These are phyloP conservation scores for Laguncularia racemosa DNA, from an alignment of 345 rosid genomes.

Conservation along the genomic window DNA sequence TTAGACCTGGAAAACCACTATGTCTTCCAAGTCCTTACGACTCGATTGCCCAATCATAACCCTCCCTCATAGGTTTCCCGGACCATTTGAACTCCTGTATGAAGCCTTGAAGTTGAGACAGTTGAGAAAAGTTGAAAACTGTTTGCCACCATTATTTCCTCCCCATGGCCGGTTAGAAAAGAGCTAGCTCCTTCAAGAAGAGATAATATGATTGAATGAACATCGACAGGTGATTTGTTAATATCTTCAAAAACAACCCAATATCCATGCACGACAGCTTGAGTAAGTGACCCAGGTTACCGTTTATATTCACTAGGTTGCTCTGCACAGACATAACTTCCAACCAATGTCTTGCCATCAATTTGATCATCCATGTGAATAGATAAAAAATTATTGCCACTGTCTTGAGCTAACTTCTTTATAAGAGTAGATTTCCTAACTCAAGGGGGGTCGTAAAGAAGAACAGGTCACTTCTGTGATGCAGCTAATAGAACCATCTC, in stretches of 20 bases:
- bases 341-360: constrained; percentile 93
- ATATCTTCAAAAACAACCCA: constrained; percentile 98
- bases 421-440: constrained; percentile 90
- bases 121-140: constrained; percentile 85
- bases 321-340: constrained; percentile 85
- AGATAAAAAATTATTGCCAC: constrained; percentile 48
- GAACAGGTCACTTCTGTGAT: constrained; percentile 91
- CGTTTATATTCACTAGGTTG: constrained; percentile 95
- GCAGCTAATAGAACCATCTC: constrained; percentile 76
- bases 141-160: constrained; percentile 79
- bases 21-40: constrained; percentile 47
- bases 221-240: constrained; percentile 87
- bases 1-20: constrained; percentile 72
- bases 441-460: constrained; percentile 83
- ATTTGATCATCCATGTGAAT: constrained; percentile 98
- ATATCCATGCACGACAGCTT: constrained; percentile 76
- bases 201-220: constrained; percentile 66
- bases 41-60: constrained; percentile 68
- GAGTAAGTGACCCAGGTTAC: constrained; percentile 94
- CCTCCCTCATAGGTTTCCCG: constrained; percentile 76
- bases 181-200: constrained; percentile 72
- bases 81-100: constrained; percentile 44
- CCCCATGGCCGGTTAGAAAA: constrained; percentile 63
- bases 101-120: constrained; percentile 54
- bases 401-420: constrained; percentile 56